Evolutionary conservation across 306 rosid species (phyloP).

Genomic region (Vicia villosa): DNA sequence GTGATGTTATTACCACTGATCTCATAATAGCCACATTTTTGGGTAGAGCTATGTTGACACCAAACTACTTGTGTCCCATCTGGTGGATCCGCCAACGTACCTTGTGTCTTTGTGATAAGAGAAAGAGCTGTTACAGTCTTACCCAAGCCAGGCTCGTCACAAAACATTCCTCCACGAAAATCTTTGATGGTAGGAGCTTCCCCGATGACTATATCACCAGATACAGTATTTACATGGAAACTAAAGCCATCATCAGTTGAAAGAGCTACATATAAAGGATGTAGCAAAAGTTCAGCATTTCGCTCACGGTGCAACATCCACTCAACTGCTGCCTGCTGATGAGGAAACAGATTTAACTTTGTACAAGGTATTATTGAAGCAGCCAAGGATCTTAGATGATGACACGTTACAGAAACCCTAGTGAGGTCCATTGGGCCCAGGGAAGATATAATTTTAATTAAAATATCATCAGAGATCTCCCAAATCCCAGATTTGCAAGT

Average conservation of each 20-base stretch:
- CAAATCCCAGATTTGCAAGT: slow-evolving; percentile 60
- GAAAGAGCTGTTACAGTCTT: slow-evolving; percentile 95
- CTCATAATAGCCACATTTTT: slow-evolving; percentile 89
- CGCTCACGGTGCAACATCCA: slow-evolving; percentile 99
- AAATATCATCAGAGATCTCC: slow-evolving; percentile 80
- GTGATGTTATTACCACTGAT: slow-evolving; percentile 47
- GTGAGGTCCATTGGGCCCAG: slow-evolving; percentile 69
- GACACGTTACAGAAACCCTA: slow-evolving; percentile 79
- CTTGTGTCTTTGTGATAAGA: slow-evolving; percentile 81
- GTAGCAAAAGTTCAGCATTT: slow-evolving; percentile 59
- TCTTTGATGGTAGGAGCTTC: slow-evolving; percentile 74
- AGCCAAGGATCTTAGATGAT: slow-evolving; percentile 70
- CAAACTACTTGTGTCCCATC: slow-evolving; percentile 64
- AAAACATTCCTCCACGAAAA: slow-evolving; percentile 92
- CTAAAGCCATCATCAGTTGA: slow-evolving; percentile 76
- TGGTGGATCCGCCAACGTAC: slow-evolving; percentile 76
- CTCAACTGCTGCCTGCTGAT: slow-evolving; percentile 86
- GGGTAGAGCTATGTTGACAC: slow-evolving; percentile 73
- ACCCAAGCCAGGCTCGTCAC: slow-evolving; percentile 98
- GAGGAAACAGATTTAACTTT: slow-evolving; percentile 86
- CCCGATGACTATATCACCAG: slow-evolving; percentile 79
- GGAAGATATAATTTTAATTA: slow-evolving; percentile 57
- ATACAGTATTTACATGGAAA: slow-evolving; percentile 65
- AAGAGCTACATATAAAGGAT: slow-evolving; percentile 71
- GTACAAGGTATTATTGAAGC: slow-evolving; percentile 81